Evolutionary conservation across 441 rosid species (phyloP), one percentile per base, ranked within the genome.

Genomic region (Aleurites moluccanus): DNA sequence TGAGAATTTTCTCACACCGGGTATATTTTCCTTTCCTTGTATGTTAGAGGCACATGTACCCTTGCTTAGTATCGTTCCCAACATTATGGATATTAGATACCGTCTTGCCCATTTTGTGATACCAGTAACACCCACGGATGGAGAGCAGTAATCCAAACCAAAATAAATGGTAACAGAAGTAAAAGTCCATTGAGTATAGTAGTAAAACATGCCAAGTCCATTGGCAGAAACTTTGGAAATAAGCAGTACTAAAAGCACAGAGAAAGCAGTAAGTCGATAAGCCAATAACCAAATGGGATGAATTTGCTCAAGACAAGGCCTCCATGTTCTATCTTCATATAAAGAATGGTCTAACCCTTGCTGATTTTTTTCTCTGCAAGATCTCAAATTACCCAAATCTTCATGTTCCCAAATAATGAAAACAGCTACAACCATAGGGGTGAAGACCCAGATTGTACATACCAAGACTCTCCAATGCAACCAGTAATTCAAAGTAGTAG

Each of bases 161-260:
- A 95, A 93, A 79, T 90, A 93, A 73, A 88, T 62, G 69, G 94
- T 88, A 47, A 90, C 82, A 61, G 90, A 79, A n/a, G 89, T 86
- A 77, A 88, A 91, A 74, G 99, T 95, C 99, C 95, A 91, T 86
- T 86, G 93, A 4, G 99, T 93, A 70, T 95, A 95, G 82, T 82
- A 95, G 89, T 77, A 90, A 84, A 81, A 91, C 72, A 90, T 88
- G 86, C 78, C 77, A 69, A 86, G 86, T 47, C 98, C 98, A 79
- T 85, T 90, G 4, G 71, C 55, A 75, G 85, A 73, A 53, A 86
- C 75, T 55, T 81, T 87, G 84, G 74, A 86, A 53, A 82, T 71
- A 23, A 88, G 80, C 78, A 88, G 64, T 0, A 75, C 64, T 49
- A 91, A 73, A 73, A 92, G 97, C 80, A 91, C 82, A 72, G 80